phyloP scores from a whole-genome alignment of 83 land plant genomes.

The Picea engelmannii region DNA sequence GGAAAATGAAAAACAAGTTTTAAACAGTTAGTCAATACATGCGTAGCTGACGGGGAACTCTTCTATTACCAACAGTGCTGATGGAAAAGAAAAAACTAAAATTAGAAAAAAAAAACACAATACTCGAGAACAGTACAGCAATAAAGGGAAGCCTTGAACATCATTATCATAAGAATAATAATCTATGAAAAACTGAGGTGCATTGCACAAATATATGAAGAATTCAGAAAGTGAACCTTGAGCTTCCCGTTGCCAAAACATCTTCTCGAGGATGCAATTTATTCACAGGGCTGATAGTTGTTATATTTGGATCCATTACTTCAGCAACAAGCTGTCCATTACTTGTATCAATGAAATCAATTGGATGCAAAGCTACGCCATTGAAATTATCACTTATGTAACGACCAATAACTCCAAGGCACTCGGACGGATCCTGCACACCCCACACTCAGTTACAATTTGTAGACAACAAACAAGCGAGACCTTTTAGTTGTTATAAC shows the following conservation, averaged over 20 bases:
- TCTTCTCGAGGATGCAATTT: constrained; percentile 94
- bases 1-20: constrained; percentile 29
- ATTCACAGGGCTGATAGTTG: constrained; percentile 93
- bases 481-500: neutral
- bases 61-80: neutral
- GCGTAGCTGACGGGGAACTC: neutral
- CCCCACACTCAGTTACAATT: neutral
- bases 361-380: constrained; percentile 93
- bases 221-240: constrained; percentile 52
- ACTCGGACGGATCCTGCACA: constrained; percentile 82
- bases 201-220: neutral
- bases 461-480: neutral
- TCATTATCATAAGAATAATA: neutral
- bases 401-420: constrained; percentile 88
- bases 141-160: neutral
- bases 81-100: neutral
- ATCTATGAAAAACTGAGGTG: neutral
- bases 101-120: neutral
- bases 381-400: constrained; percentile 93
- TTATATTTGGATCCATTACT: constrained; percentile 74
- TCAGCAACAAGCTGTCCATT: constrained; percentile 91
- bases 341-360: constrained; percentile 92
- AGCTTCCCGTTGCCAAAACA: constrained; percentile 93
- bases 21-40: neutral
- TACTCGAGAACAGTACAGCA: neutral